These are phyloP conservation scores for Cytospora mali DNA, from an alignment of 2,329 filamentous ascomycete species.

Conservation along the genomic window DNA sequence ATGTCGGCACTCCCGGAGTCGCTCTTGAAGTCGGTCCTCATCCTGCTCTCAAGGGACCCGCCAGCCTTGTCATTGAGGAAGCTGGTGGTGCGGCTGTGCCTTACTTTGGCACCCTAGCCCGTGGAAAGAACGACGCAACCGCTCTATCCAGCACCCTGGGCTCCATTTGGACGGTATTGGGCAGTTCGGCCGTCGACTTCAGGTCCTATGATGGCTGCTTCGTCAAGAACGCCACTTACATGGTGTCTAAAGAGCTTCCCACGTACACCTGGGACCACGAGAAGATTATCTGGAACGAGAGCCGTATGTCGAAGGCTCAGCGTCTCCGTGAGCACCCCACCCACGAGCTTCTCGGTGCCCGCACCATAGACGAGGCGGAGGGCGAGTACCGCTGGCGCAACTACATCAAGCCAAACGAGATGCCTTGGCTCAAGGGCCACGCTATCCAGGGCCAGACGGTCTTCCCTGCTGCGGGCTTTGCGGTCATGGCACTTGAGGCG, in stretches of 20 bases:
- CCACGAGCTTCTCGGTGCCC: constrained; percentile 26
- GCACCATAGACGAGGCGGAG: background rate
- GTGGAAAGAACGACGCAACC: constrained; percentile 30
- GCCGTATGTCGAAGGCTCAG: constrained; percentile 15
- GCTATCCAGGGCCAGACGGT: constrained; percentile 38
- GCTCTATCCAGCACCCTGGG: constrained; percentile 29
- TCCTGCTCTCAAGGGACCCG: constrained; percentile 45
- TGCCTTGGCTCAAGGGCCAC: constrained; percentile 46
- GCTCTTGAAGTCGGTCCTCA: constrained; percentile 39
- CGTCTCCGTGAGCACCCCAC: constrained; percentile 3
- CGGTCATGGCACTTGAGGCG: constrained; percentile 32
- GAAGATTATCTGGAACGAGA: constrained; percentile 21
- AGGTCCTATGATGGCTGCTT: constrained; percentile 10
- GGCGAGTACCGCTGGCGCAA: constrained; percentile 34
- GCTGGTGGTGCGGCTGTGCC: constrained; percentile 27
- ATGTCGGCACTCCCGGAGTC: constrained; percentile 11
- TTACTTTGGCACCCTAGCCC: constrained; percentile 31
- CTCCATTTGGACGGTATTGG: constrained; percentile 26
- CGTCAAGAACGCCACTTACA: constrained; percentile 11
- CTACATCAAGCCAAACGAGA: constrained; percentile 32
- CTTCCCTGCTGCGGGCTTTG: constrained; percentile 40
- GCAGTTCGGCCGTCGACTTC: constrained; percentile 12
- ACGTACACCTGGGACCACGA: constrained; percentile 27
- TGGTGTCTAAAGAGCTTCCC: constrained; percentile 20
- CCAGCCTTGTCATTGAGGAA: constrained; percentile 36